These are phyloP conservation scores for Pleurotus ostreatus DNA, from an alignment of 768 basidiomycete genomes.

Conservation along the genomic window DNA sequence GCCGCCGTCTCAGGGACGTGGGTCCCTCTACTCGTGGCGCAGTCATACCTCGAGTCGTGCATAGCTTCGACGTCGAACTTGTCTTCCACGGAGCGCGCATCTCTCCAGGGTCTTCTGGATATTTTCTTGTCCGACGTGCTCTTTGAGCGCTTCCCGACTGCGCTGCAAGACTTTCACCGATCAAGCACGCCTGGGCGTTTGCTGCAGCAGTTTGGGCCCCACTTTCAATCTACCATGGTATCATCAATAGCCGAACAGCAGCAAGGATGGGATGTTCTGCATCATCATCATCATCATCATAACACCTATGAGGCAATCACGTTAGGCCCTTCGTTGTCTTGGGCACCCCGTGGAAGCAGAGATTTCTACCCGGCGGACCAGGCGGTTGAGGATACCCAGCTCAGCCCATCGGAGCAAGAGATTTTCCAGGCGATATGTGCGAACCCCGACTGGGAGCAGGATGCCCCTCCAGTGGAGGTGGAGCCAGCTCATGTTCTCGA, in stretches of 20 bases:
- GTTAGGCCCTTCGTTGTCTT: neutral
- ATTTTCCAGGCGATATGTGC: conserved; percentile 65
- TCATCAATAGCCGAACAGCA: neutral
- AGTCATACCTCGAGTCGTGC: conserved; percentile 47
- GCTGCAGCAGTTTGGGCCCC: conserved; percentile 61
- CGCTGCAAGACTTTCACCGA: conserved; percentile 55
- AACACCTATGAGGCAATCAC: neutral
- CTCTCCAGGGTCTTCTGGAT: conserved; percentile 29
- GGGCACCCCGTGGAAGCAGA: neutral
- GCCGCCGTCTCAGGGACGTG: conserved; percentile 57
- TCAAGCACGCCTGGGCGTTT: conserved; percentile 41
- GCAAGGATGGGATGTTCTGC: neutral
- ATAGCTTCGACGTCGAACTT: conserved; percentile 15
- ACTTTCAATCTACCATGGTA: conserved; percentile 50
- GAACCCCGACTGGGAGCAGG: conserved; percentile 53
- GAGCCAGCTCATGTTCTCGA: conserved; percentile 10
- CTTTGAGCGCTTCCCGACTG: conserved; percentile 58
- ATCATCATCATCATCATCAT: too few species aligned
- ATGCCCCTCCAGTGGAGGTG: conserved; percentile 16
- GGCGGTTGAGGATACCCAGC: conserved; percentile 38
- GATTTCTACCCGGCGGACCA: neutral
- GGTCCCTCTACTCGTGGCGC: conserved; percentile 61
- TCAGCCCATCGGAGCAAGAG: conserved; percentile 68
- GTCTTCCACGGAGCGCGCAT: neutral
- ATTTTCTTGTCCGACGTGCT: conserved; percentile 62